Percentiles rank a stretch among this genome's conserved stretches.
phyloP scores from a whole-genome alignment of 371 early-diverging fungal genomes.

The Mortierella sp. region DNA sequence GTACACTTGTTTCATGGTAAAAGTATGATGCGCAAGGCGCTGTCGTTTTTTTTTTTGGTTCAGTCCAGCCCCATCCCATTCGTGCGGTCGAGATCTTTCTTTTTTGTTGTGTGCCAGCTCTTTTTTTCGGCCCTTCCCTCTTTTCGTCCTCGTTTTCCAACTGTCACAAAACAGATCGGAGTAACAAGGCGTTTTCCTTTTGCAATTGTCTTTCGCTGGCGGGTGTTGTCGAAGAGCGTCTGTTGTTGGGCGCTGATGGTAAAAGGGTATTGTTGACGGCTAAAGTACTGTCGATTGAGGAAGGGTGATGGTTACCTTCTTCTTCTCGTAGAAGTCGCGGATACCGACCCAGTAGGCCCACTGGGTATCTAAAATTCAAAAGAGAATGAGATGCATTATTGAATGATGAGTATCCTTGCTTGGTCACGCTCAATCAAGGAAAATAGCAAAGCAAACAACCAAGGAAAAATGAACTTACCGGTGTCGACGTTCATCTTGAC shows the following conservation, averaged over 20 bases:
- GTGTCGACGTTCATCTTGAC: conserved; percentile 97
- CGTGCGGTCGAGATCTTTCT: background rate
- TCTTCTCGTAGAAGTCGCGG: conserved; percentile 58
- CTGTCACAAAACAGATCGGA: background rate
- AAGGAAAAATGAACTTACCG: conserved; percentile 56
- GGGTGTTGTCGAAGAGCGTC: background rate
- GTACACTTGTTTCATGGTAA: background rate
- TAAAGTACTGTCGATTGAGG: background rate
- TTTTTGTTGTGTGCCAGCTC: no score
- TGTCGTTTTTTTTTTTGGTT: background rate
- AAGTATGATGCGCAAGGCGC: background rate
- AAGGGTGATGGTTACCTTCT: conserved; percentile 36
- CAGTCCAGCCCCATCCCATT: background rate
- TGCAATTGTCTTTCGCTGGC: background rate
- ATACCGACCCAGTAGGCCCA: conserved; percentile 65
- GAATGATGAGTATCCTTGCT: conserved; percentile 9
- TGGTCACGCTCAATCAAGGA: background rate
- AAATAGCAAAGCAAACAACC: background rate
- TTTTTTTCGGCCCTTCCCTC: no score
- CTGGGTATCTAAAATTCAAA: conserved; percentile 48
- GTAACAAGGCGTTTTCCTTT: background rate
- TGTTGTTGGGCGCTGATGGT: background rate
- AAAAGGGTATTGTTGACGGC: background rate
- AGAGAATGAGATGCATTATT: background rate
- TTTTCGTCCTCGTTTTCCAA: background rate